A percentile compares a stretch with the other conserved stretches of the same genome.
phyloP scores from a whole-genome alignment of 2,329 filamentous ascomycete genomes.

The Claviceps pusilla region DNA sequence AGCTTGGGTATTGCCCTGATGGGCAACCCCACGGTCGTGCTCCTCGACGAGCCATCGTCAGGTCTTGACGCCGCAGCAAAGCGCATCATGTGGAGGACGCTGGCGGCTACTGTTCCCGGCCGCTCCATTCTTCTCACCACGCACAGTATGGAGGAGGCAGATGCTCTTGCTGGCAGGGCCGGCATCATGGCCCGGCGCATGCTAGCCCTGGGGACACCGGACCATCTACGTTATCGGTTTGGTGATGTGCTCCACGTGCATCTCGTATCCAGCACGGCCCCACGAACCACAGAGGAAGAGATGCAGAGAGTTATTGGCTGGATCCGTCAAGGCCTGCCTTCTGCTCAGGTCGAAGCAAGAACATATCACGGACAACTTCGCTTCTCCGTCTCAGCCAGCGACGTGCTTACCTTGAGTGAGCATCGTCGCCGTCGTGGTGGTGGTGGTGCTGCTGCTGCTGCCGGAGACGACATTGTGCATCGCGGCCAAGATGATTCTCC shows the following conservation, averaged over 20 bases:
- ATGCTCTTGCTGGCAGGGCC: constrained; percentile 67
- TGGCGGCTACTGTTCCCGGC: constrained; percentile 57
- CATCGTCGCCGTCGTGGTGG: background rate
- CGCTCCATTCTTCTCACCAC: constrained; percentile 80
- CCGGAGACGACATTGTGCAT: background rate
- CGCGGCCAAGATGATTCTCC: constrained; percentile 7
- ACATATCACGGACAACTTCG: constrained; percentile 75
- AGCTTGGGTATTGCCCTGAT: constrained; percentile 80
- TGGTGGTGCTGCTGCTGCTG: too few species aligned
- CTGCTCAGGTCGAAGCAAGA: constrained; percentile 54
- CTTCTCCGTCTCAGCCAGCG: constrained; percentile 55
- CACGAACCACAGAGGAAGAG: constrained; percentile 53
- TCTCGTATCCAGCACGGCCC: constrained; percentile 59
- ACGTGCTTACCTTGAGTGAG: constrained; percentile 18
- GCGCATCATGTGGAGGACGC: constrained; percentile 81
- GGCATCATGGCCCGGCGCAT: constrained; percentile 78
- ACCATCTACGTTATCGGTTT: constrained; percentile 56
- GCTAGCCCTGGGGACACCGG: constrained; percentile 67
- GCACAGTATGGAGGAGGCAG: constrained; percentile 90
- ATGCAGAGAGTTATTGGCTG: constrained; percentile 52
- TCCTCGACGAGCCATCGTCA: constrained; percentile 78
- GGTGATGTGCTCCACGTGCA: constrained; percentile 72
- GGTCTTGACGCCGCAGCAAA: constrained; percentile 87
- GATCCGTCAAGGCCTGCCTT: constrained; percentile 46
- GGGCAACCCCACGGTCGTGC: constrained; percentile 74